phyloP scores from a whole-genome alignment of 257 asterid species.

The Schizonepeta tenuifolia region DNA sequence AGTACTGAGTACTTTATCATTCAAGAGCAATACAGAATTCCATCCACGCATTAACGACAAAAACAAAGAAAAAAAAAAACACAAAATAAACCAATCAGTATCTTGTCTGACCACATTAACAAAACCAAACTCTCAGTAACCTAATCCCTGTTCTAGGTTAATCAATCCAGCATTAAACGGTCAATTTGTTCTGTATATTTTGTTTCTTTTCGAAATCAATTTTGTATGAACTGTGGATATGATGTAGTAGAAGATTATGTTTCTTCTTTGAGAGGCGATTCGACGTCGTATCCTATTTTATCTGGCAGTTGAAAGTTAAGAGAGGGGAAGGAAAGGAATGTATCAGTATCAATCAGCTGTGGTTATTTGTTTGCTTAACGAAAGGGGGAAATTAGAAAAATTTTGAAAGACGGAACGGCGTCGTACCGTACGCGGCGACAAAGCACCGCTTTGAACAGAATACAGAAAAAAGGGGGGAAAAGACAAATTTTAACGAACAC shows the following conservation, averaged over 20 bases:
- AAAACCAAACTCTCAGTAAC: neutral
- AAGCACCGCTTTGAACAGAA: constrained; percentile 29
- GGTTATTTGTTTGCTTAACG: neutral
- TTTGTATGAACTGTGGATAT: neutral
- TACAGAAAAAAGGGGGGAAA: neutral
- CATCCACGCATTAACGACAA: constrained; percentile 33
- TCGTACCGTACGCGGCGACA: constrained; percentile 42
- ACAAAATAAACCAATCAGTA: constrained; percentile 45
- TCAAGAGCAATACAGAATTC: constrained; percentile 46
- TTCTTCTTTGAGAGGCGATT: neutral
- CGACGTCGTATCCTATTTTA: neutral
- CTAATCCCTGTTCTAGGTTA: neutral
- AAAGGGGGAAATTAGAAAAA: neutral
- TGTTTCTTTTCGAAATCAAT: neutral
- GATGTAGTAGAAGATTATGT: neutral
- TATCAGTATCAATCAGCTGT: neutral
- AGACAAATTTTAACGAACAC: neutral
- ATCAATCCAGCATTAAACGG: neutral
- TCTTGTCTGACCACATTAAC: constrained; percentile 3
- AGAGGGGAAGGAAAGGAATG: neutral
- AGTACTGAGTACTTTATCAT: constrained; percentile 44
- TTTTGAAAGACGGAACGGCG: constrained; percentile 5
- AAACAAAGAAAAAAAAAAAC: constrained; percentile 3
- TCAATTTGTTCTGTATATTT: neutral
- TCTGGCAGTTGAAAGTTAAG: neutral